Evolutionary conservation across 2,329 filamentous ascomycete genomes (phyloP).

Genomic region (Talaromyces sp.): DNA sequence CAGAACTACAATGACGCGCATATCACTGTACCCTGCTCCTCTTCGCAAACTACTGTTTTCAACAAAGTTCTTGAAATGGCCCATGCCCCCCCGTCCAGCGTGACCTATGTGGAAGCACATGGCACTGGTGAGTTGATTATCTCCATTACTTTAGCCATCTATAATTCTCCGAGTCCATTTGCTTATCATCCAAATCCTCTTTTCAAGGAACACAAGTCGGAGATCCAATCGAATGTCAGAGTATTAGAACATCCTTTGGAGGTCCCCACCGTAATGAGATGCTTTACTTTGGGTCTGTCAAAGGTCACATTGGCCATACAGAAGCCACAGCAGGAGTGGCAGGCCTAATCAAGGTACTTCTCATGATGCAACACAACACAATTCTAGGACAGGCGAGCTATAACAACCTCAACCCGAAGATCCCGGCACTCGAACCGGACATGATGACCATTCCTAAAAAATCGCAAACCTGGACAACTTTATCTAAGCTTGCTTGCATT

Average conservation of each 20-base stretch:
- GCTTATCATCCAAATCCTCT: neutral
- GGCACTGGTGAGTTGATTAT: conserved; percentile 30
- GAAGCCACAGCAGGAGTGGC: conserved; percentile 30
- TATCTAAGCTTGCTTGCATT: conserved; percentile 21
- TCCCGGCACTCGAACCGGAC: conserved; percentile 19
- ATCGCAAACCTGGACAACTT: conserved; percentile 16
- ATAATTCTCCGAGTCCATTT: neutral
- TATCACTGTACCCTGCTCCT: conserved; percentile 11
- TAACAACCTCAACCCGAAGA: conserved; percentile 24
- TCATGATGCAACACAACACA: conserved; percentile 25
- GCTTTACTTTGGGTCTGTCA: conserved; percentile 30
- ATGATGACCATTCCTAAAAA: conserved; percentile 21
- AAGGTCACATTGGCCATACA: conserved; percentile 34
- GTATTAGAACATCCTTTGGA: conserved; percentile 18
- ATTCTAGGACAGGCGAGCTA: conserved; percentile 27
- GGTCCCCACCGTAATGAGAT: conserved; percentile 9
- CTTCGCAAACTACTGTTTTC: conserved; percentile 3
- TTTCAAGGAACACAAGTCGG: conserved; percentile 24
- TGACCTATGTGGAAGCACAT: conserved; percentile 35
- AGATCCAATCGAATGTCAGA: conserved; percentile 22
- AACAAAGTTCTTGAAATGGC: conserved; percentile 10
- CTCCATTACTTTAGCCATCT: neutral
- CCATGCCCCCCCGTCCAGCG: conserved; percentile 2
- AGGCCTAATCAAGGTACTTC: conserved; percentile 24
- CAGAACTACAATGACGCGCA: conserved; percentile 23